Base-by-base conservation (phyloP, 2,329 filamentous ascomycete species). In the Dendrostoma leiphaemia region DNA sequence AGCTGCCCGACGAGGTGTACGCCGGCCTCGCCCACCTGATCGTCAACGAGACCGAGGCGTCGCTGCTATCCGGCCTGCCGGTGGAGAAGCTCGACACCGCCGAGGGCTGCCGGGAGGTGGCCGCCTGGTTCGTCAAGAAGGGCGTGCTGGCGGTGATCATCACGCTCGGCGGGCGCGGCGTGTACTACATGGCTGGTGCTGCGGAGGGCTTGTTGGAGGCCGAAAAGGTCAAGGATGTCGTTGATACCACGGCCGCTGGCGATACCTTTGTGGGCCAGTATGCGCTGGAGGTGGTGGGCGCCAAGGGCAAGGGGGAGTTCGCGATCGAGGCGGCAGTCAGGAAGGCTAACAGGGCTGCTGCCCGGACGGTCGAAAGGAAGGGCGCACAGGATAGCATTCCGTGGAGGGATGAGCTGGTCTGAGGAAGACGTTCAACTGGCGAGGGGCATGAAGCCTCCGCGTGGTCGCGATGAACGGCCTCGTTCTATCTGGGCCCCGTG, bases 231-330 rank as follows among this genome's bases (percentile, higher is more conserved):
- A 72, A 69, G 19, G 56, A 51, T 48, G 93, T 97, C 2, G 84
- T 97, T 4, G 93, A 97, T 69, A 97, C 93, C 1, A 97, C 93
- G 7, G 93, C 89, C 2, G 94, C 94, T 5, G 93, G 93, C 0
- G 93, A 97, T 69, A 97, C 93, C 0, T 97, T 97, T 72, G 90
- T 95, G 5, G 93, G 94, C 2, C 88, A 84, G 21, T 96, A 96
- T 68, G 89, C 90, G 3, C 82, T 94, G 24, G 82, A 85, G 54
- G 80, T 88, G 28, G 89, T 90, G 35, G 77, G 67, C 23, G 49
- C 66, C 66, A n/a, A 61, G 60, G 32, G 58, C 56, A 40, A 61
- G 53, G 63, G 53, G 12, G 57, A 54, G 12, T 81, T 84, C 54
- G 76, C 81, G 54, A 77, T 88, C 41, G 80, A 80, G 55, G 74